phyloP scores from a whole-genome alignment of 202 grass and related monocot genomes.

The Bolboschoenoplectus hybrid region DNA sequence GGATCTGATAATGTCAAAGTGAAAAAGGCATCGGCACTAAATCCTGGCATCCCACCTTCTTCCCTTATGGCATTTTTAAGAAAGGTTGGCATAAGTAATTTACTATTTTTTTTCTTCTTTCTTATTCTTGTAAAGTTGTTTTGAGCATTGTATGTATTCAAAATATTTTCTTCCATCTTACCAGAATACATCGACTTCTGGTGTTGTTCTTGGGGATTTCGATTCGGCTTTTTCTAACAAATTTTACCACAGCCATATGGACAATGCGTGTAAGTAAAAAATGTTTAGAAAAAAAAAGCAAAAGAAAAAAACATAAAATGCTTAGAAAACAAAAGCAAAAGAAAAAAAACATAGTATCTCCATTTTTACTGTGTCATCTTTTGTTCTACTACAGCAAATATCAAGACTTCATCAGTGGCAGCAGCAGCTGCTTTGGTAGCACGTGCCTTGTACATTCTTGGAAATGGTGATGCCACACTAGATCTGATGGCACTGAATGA shows the following conservation, averaged over 20 bases:
- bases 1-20: constrained; percentile 87
- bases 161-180: constrained; percentile 44
- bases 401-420: constrained; percentile 81
- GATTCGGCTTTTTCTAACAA: constrained; percentile 80
- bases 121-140: constrained; percentile 12
- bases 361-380: neutral
- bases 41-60: constrained; percentile 95
- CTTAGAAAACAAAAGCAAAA: too few relatives aligned
- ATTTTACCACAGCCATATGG: constrained; percentile 90
- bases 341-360: neutral
- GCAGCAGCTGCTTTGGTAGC: constrained; percentile 79
- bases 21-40: constrained; percentile 63
- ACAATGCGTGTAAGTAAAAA: constrained; percentile 57
- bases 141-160: constrained; percentile 23
- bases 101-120: constrained; percentile 7
- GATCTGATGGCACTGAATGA: constrained; percentile 77
- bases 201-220: constrained; percentile 94
- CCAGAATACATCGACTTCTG: constrained; percentile 79
- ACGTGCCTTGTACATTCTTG: constrained; percentile 79
- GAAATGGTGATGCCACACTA: constrained; percentile 52
- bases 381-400: constrained; percentile 58
- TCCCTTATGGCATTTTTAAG: constrained; percentile 84
- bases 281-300: neutral
- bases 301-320: too few relatives aligned
- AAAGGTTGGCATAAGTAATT: constrained; percentile 56